These are phyloP conservation scores for Amoebophrya sp. DNA, from an alignment of 169 alveolate species.

Conservation along the genomic window DNA sequence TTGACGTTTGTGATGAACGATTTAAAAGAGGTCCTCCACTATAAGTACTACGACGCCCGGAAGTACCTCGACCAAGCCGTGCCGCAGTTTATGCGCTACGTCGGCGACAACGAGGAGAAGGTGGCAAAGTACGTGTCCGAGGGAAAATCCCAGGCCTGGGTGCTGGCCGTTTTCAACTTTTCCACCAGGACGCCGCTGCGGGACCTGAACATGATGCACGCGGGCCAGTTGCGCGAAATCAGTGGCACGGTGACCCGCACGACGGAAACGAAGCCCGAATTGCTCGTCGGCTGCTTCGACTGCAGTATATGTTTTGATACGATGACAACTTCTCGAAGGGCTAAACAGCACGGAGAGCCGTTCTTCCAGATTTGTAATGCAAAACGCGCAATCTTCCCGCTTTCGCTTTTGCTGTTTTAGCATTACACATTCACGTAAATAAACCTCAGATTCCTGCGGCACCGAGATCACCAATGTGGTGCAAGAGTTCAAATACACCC, in stretches of 20 bases:
- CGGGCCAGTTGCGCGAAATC: neutral
- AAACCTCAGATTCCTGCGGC: slow-evolving; percentile 81
- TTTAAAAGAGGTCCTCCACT: neutral
- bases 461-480: slow-evolving; percentile 72
- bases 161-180: neutral
- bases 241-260: slow-evolving; percentile 18
- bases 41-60: neutral
- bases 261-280: neutral
- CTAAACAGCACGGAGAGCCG: too few relatives aligned
- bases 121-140: neutral
- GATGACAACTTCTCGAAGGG: too few relatives aligned
- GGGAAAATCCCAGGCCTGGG: neutral
- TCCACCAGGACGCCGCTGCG: neutral
- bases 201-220: slow-evolving; percentile 5
- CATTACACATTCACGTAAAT: slow-evolving; percentile 69
- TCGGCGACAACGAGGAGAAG: neutral
- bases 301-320: neutral
- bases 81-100: neutral
- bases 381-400: too few relatives aligned
- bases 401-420: too few relatives aligned
- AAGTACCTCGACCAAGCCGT: neutral
- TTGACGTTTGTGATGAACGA: neutral
- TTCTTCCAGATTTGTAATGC: too few relatives aligned
- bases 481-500: slow-evolving; percentile 86
- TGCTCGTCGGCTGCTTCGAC: neutral